Conservation (phyloP, 306 rosid species). For the Leucaena leucocephala region DNA sequence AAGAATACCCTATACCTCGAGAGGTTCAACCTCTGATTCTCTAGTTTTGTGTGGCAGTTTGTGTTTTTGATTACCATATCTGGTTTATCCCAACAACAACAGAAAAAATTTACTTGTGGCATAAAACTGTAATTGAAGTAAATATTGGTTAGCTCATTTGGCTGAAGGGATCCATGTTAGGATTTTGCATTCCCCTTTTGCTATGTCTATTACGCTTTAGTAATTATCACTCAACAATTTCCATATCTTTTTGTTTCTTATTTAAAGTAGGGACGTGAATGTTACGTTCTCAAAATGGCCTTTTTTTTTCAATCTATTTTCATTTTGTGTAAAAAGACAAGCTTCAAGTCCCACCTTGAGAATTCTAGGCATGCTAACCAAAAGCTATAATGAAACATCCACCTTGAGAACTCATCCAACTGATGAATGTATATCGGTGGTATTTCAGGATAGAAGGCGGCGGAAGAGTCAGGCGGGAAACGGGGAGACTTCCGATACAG, state of each 20-base stretch:
- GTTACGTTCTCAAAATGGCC: background rate
- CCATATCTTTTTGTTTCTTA: background rate
- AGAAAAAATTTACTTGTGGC: background rate
- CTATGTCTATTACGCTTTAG: background rate
- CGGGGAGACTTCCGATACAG: conserved; percentile 54
- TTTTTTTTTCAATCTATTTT: background rate
- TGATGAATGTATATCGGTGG: background rate
- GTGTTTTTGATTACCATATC: conserved; percentile 5
- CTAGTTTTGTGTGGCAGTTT: conserved; percentile 10
- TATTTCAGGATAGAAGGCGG: conserved; percentile 71
- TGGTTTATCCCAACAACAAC: conserved; percentile 13
- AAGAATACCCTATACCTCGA: conserved; percentile 86
- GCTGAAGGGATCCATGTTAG: background rate
- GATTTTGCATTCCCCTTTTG: background rate
- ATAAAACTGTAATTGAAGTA: background rate
- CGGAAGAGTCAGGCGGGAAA: conserved; percentile 57
- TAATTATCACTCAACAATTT: background rate
- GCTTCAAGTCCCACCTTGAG: background rate
- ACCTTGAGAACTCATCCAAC: background rate
- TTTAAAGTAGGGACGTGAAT: background rate
- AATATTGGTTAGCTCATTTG: background rate
- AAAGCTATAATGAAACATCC: background rate
- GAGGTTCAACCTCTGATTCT: conserved; percentile 62
- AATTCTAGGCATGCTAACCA: background rate
- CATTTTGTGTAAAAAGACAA: background rate